These are phyloP conservation scores for Curvularia eragrostidis DNA, from an alignment of 2,329 filamentous ascomycete genomes.

Conservation along the genomic window DNA sequence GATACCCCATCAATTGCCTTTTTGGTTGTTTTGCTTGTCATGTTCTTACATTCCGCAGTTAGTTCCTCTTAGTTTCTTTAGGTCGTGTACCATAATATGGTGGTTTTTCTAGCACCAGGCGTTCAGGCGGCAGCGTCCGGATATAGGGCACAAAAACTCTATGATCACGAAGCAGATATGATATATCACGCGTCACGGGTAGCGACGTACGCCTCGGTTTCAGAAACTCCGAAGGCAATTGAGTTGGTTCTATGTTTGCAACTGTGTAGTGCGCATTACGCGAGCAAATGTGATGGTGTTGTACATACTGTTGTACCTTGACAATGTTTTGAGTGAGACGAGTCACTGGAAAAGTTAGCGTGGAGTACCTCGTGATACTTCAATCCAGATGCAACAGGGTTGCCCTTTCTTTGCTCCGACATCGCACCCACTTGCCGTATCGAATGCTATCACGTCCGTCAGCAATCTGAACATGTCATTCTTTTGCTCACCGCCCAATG, in stretches of 20 bases:
- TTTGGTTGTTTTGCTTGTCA: neutral
- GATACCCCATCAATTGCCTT: conserved; percentile 12
- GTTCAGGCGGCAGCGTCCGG: conserved; percentile 11
- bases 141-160: neutral
- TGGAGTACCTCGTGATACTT: neutral
- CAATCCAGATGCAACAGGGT: neutral
- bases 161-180: neutral
- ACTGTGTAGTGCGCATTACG: neutral
- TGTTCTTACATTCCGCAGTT: neutral
- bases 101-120: conserved; percentile 13
- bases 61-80: neutral
- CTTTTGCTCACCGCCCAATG: neutral
- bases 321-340: neutral
- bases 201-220: neutral
- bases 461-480: neutral
- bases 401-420: neutral
- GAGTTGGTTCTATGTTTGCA: neutral
- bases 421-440: neutral
- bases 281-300: neutral
- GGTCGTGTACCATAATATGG: conserved; percentile 19
- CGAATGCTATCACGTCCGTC: neutral
- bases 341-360: neutral
- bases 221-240: neutral
- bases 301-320: neutral
- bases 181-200: conserved; percentile 1